Evolutionary conservation across 805 yeast genomes (phyloP), one percentile per base, ranked within the genome.

Genomic region (Candida namnaoensis): DNA sequence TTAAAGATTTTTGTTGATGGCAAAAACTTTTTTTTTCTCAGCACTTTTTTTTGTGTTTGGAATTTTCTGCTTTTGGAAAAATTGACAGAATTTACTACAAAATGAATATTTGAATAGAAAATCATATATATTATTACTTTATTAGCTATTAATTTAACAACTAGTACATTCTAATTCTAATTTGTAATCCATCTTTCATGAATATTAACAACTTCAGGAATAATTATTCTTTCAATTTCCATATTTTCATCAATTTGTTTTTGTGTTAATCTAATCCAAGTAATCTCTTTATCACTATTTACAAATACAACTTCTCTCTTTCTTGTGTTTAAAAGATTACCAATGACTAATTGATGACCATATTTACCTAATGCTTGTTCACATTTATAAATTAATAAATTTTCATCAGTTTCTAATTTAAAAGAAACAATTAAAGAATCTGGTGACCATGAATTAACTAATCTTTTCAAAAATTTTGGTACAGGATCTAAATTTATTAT

Each of bases 361-460:
- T 93, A 93, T 44, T 96, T 71, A 26, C 76, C 76, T 44, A 93
- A 70, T 0, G 99, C 97, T 44, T 74, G 78, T 39, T 68, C 67
- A 10, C 96, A 85, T 63, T 93, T 93, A 43, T 72, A 68, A 38
- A 88, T 71, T 47, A 93, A 66, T 24, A 93, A 76, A 8, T 66
- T 50, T 42, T 64, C 58, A 59, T 93, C 99, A 0, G 99, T 93
- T 57, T 93, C 99, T 40, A 93, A 72, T 61, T 93, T 93, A 66
- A 93, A 93, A 14, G 95, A 85, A 1, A 91, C 84, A 43, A 93
- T 87, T 95, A 88, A 85, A 1, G 97, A 95, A 11, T 80, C 76
- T 3, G 95, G 95, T 0, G 96, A 96, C 99, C 99, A 93, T 10
- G 80, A 74, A 48, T 87, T 95, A 2, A 90, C 97, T 46, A 93